Evolutionary conservation across 371 early-diverging fungal species (phyloP).

Genomic region (Saksenaea oblongispora): DNA sequence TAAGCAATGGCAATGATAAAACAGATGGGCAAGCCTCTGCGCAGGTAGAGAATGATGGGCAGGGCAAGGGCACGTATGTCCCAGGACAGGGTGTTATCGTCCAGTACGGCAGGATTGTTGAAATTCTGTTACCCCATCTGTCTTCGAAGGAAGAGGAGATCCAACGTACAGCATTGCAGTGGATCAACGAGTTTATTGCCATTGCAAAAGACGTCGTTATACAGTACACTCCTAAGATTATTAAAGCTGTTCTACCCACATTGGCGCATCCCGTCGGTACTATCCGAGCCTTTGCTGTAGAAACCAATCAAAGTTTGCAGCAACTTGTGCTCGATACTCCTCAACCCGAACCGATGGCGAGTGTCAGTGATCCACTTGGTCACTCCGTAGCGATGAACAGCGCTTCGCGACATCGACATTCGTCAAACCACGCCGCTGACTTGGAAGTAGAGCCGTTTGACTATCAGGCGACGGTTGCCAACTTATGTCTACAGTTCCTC

Average conservation of each 20-base stretch:
- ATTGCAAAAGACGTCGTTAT: slow-evolving; percentile 79
- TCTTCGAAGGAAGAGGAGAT: slow-evolving; percentile 80
- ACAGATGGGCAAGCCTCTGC: not conserved
- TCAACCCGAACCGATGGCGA: slow-evolving; percentile 24
- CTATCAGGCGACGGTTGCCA: slow-evolving; percentile 71
- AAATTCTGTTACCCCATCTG: slow-evolving; percentile 77
- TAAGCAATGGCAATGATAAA: not conserved
- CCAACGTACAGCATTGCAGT: slow-evolving; percentile 80
- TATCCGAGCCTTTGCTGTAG: slow-evolving; percentile 69
- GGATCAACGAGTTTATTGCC: slow-evolving; percentile 82
- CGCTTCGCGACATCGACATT: not conserved
- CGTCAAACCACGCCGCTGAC: not conserved
- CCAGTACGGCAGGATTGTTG: slow-evolving; percentile 75
- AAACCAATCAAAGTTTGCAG: slow-evolving; percentile 72
- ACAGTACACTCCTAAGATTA: slow-evolving; percentile 70
- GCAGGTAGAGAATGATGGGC: slow-evolving; percentile 23
- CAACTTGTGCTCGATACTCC: slow-evolving; percentile 61
- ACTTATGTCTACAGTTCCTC: slow-evolving; percentile 74
- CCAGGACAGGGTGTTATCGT: slow-evolving; percentile 75
- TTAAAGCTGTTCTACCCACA: slow-evolving; percentile 76
- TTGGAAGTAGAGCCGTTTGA: slow-evolving; percentile 67
- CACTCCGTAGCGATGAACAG: not conserved
- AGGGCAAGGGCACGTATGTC: slow-evolving; percentile 56
- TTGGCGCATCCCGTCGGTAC: slow-evolving; percentile 67
- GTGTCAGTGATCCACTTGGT: slow-evolving; percentile 10